These are phyloP conservation scores for Tillandsia leiboldiana DNA, from an alignment of 176 grass and related monocot species.

Conservation along the genomic window DNA sequence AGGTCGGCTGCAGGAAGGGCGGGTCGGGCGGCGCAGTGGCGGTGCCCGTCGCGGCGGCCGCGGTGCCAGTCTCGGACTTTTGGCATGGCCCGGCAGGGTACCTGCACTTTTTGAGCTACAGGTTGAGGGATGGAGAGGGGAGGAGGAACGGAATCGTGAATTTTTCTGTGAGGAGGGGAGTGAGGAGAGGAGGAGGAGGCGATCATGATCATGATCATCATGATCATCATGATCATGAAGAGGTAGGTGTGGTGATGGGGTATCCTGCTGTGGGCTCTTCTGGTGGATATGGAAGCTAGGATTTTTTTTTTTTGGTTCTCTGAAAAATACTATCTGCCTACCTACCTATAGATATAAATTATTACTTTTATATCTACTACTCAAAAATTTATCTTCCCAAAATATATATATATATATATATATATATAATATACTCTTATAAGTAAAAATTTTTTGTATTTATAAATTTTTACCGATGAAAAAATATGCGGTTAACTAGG, in stretches of 20 bases:
- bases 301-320: too few species aligned
- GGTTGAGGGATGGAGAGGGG: conserved; percentile 12
- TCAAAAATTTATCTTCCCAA: too few species aligned
- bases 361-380: too few species aligned
- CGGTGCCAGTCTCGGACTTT: conserved; percentile 42
- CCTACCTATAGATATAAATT: too few species aligned
- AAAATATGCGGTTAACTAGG: too few species aligned
- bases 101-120: conserved; percentile 67
- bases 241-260: conserved; percentile 32
- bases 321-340: too few species aligned
- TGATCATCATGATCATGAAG: background rate
- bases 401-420: too few species aligned
- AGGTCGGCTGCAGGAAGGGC: conserved; percentile 18
- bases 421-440: too few species aligned
- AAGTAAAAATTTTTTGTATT: too few species aligned
- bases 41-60: conserved; percentile 28
- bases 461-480: too few species aligned
- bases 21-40: background rate
- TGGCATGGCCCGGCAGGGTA: conserved; percentile 32
- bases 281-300: background rate
- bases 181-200: background rate
- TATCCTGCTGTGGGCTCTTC: conserved; percentile 23
- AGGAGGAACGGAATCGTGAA: conserved; percentile 49
- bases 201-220: conserved; percentile 1
- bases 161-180: conserved; percentile 40